phyloP scores from a whole-genome alignment of 129 eudicot species.

The Flaveria robusta region DNA sequence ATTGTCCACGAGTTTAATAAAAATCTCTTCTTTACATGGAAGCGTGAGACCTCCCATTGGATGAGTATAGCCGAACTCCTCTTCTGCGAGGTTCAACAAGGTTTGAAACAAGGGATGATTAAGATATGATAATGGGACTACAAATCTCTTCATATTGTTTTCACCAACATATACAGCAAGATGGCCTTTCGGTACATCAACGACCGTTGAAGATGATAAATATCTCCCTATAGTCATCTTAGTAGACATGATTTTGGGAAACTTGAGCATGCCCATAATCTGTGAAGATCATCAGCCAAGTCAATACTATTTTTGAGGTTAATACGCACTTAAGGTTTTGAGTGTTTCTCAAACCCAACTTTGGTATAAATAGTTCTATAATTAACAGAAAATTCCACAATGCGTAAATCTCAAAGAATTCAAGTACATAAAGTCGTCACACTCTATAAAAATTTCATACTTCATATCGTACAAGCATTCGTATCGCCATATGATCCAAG shows the following conservation, averaged over 20 bases:
- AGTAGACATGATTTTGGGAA: not conserved
- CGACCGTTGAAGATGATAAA: not conserved
- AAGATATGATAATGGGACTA: no score
- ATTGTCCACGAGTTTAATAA: not conserved
- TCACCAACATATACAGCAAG: not conserved
- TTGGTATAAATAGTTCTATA: conserved; percentile 26
- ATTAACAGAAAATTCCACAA: not conserved
- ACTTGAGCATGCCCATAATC: not conserved
- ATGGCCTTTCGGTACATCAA: not conserved
- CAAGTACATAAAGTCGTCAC: not conserved
- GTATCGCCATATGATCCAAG: conserved; percentile 2
- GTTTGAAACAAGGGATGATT: not conserved
- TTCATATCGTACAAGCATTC: not conserved
- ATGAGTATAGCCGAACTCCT: conserved; percentile 4
- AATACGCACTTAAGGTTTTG: not conserved
- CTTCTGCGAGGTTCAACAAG: not conserved
- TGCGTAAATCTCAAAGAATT: not conserved
- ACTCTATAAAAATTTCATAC: not conserved
- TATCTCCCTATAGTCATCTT: not conserved
- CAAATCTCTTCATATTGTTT: no score
- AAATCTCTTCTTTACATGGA: not conserved
- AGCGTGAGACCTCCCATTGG: not conserved
- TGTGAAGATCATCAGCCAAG: not conserved
- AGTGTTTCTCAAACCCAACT: not conserved
- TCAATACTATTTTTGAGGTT: not conserved